Base-by-base conservation (phyloP, 257 asterid genomes). In the Plantago elongata region DNA sequence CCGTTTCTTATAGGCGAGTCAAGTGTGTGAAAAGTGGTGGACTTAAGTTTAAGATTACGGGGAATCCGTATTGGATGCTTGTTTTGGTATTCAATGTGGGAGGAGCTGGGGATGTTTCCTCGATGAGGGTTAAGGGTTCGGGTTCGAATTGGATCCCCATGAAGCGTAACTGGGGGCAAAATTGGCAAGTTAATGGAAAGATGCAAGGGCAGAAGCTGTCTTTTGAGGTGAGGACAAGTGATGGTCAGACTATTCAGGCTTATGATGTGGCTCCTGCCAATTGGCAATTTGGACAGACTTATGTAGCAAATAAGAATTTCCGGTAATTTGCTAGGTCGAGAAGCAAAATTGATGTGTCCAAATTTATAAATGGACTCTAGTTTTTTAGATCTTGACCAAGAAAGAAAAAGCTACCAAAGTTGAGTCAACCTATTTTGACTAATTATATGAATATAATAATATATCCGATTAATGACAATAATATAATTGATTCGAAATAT, bases 141-240 rank as follows among this genome's bases (percentile, higher is more conserved):
- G 44, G 55, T 3, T 56, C 64, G 5, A 13, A 45, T 0, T 79
- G 83, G 88, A 7, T 16, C 1, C n/a, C 18, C 1, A 48, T 82
- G 79, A 29, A 6, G 0, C 61, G 83, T 0, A 76, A 77, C 43
- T 82, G 83, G 85, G 88, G 83, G 3, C 70, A 71, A 17, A 69
- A 72, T 15, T 76, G 85, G 79, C 59, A 76, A 22, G 16, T 76
- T 0, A 17, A 30, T 0, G 9, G 16, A 7, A 54, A 9, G 9
- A n/a, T 72, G 34, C 57, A 38, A 3, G 69, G 77, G 0, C 65
- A 55, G 3, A 49, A 51, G 3, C 27, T 72, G 66, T 72, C 77
- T 10, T 72, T 72, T 17, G 16, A 56, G 27, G 69, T 66, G 45
- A 45, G 56, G 11, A 66, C 72, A 48, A 66, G 72, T 56, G 77